These are phyloP conservation scores for Entomortierella lignicola DNA, from an alignment of 192 early-diverging fungal species.

Conservation along the genomic window DNA sequence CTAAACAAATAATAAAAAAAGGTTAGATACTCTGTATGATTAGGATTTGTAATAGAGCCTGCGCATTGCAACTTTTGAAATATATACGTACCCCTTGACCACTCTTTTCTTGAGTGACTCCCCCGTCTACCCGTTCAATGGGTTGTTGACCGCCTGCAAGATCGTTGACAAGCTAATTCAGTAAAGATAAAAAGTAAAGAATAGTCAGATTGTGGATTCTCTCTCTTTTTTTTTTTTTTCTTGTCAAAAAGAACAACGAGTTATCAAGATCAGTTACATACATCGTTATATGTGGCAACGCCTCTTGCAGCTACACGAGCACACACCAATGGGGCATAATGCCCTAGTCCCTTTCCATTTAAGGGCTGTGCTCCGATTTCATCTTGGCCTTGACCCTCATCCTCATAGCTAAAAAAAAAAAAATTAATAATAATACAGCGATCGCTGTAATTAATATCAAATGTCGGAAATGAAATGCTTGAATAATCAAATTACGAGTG, in stretches of 20 bases:
- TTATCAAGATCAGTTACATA: conserved; percentile 25
- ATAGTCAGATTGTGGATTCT: too few species aligned
- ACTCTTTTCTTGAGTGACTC: conserved; percentile 9
- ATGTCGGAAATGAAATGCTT: too few species aligned
- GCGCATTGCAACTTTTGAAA: background rate
- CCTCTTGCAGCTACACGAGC: conserved; percentile 70
- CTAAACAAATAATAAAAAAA: conserved; percentile 44
- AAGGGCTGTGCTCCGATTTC: conserved; percentile 37
- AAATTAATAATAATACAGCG: background rate
- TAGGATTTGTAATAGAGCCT: too few species aligned
- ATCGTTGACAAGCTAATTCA: conserved; percentile 46
- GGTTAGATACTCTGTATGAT: background rate
- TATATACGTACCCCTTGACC: conserved; percentile 34
- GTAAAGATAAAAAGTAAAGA: too few species aligned
- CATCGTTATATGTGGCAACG: conserved; percentile 72
- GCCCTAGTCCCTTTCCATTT: conserved; percentile 66
- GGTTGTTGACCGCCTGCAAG: conserved; percentile 64
- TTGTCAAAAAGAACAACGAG: too few species aligned
- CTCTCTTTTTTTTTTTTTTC: too few species aligned
- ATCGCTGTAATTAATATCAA: too few species aligned
- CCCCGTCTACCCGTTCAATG: conserved; percentile 9
- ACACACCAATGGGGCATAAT: conserved; percentile 71
- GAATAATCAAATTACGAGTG: too few species aligned
- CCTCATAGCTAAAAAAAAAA: conserved; percentile 35
- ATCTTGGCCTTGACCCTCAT: conserved; percentile 30